A percentile compares a stretch with the other conserved stretches of the same genome.
phyloP scores from a whole-genome alignment of 805 yeast species.

The Saturnispora sekii region DNA sequence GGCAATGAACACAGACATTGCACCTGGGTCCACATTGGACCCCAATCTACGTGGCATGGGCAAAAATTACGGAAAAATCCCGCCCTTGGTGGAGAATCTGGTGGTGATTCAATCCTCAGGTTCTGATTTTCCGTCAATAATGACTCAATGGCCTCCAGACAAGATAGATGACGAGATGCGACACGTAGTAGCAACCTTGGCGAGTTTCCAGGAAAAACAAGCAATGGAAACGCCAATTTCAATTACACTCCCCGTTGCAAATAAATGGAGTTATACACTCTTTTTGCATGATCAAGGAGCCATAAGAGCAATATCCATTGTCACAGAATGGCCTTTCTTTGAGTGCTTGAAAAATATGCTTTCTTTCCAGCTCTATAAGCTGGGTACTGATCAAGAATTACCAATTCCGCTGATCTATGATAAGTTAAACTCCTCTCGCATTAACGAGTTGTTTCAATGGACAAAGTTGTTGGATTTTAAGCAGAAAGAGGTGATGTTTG shows the following conservation, averaged over 20 bases:
- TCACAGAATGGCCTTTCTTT: slow-evolving; percentile 35
- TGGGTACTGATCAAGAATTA: slow-evolving; percentile 12
- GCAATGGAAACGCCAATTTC: background rate
- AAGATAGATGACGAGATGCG: no score
- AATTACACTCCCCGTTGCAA: background rate
- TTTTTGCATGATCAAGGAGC: slow-evolving; percentile 29
- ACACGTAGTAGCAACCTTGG: no score
- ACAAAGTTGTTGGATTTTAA: background rate
- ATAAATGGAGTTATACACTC: background rate
- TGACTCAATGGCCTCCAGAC: no score
- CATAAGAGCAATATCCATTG: slow-evolving; percentile 36
- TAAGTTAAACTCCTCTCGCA: slow-evolving; percentile 17
- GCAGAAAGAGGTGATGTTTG: no score
- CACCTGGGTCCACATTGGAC: background rate
- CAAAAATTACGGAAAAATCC: background rate
- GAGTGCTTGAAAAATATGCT: slow-evolving; percentile 41
- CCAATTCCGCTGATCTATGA: slow-evolving; percentile 5
- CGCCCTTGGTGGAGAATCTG: background rate
- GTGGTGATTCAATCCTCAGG: background rate
- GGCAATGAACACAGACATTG: no score
- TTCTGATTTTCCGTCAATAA: no score
- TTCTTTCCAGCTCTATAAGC: slow-evolving; percentile 35
- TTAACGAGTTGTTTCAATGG: slow-evolving; percentile 22
- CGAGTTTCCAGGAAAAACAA: no score
- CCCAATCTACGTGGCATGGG: background rate